Conservation (phyloP, 2,329 filamentous ascomycete species). For the Cladosporium sp. region DNA sequence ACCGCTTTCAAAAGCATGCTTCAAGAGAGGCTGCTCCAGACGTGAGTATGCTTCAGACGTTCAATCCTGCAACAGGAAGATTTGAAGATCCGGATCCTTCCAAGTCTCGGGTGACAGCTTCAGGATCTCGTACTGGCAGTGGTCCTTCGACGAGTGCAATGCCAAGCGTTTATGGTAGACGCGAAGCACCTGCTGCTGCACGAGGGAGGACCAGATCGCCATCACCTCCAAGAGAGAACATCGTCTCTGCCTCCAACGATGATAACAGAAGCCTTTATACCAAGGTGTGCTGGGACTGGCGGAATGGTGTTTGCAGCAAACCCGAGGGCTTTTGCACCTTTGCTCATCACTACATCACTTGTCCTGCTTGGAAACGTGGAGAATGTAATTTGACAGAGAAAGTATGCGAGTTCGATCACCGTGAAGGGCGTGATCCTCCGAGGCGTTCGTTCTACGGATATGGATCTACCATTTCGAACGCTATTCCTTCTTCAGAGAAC, state of each 20-base stretch:
- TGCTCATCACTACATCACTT: conserved; percentile 23
- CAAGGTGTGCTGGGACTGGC: conserved; percentile 18
- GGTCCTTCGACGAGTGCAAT: neutral
- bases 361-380: conserved; percentile 18
- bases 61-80: conserved; percentile 29
- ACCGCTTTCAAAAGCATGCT: conserved; percentile 21
- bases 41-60: conserved; percentile 20
- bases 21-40: conserved; percentile 27
- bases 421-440: neutral
- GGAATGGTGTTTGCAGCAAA: conserved; percentile 13
- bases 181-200: conserved; percentile 13
- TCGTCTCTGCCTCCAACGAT: neutral
- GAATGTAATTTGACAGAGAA: conserved; percentile 14
- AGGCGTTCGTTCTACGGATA: no score
- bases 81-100: neutral
- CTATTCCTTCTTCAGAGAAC: no score
- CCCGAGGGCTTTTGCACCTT: conserved; percentile 19
- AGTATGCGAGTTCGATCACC: neutral
- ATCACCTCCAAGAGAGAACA: neutral
- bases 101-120: neutral
- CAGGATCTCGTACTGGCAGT: neutral
- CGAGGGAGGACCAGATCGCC: conserved; percentile 10
- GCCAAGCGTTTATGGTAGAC: conserved; percentile 11
- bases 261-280: neutral
- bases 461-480: no score